Percentiles rank a stretch among this genome's conserved stretches.
phyloP scores from a whole-genome alignment of 805 yeast genomes.

The Yamadazyma sp. region DNA sequence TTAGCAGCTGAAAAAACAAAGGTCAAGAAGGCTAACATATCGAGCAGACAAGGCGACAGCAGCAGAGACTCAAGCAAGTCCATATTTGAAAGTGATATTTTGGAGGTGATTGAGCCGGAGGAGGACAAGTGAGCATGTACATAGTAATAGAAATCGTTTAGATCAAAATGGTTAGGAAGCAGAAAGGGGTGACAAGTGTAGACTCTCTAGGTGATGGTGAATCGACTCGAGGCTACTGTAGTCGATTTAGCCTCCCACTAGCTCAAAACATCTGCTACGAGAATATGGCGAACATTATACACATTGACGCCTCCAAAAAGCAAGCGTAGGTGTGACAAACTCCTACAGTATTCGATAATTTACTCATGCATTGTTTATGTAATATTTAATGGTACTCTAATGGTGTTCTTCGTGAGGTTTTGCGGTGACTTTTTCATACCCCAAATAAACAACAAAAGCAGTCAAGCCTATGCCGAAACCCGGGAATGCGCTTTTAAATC shows the following conservation, averaged over 20 bases:
- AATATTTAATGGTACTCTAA: conserved; percentile 10
- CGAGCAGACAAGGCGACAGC: conserved; percentile 23
- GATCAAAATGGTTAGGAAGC: no score
- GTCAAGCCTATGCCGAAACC: conserved; percentile 78
- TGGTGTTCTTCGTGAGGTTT: conserved; percentile 31
- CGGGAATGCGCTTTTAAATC: conserved; percentile 73
- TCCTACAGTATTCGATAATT: no score
- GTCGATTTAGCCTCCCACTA: no score
- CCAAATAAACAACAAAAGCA: conserved; percentile 65
- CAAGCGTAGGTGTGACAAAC: no score
- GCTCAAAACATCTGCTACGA: no score
- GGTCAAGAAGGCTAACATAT: conserved; percentile 46
- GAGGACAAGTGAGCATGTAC: not conserved
- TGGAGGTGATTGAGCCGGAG: not conserved
- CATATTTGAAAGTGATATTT: conserved; percentile 17
- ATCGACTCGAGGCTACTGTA: no score
- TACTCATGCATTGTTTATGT: conserved; percentile 5
- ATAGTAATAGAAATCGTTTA: conserved; percentile 1
- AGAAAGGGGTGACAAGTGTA: no score
- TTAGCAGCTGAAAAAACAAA: conserved; percentile 68
- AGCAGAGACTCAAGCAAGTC: conserved; percentile 19
- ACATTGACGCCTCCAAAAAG: no score
- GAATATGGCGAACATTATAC: no score
- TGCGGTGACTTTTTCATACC: conserved; percentile 55
- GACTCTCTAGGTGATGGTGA: no score